Evolutionary conservation across 2,329 filamentous ascomycete genomes (phyloP).

Genomic region (Cladophialophora bantiana): DNA sequence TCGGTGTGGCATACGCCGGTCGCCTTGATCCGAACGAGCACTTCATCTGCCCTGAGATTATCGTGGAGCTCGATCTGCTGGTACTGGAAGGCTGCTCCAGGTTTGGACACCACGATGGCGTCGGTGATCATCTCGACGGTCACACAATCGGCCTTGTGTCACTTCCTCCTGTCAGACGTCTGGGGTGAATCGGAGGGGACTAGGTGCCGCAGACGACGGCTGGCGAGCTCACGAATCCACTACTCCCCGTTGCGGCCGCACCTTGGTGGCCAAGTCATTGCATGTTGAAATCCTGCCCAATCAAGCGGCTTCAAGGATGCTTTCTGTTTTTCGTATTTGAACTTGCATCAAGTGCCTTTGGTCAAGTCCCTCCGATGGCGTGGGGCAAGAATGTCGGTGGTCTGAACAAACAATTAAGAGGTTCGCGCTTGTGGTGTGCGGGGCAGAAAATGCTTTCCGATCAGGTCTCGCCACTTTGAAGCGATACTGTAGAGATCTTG

Average conservation of each 20-base stretch:
- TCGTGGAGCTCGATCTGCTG: conserved; percentile 69
- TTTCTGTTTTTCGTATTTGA: not conserved
- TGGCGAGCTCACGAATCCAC: not conserved
- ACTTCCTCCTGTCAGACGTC: too few species aligned
- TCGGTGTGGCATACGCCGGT: conserved; percentile 91
- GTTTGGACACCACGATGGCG: conserved; percentile 85
- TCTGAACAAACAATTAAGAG: too few species aligned
- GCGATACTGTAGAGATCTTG: too few species aligned
- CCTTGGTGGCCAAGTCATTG: not conserved
- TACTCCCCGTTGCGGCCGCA: not conserved
- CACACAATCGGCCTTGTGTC: too few species aligned
- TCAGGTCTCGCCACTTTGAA: too few species aligned
- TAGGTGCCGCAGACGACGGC: not conserved
- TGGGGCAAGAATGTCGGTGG: too few species aligned
- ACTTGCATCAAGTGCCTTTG: not conserved
- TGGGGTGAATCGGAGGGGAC: too few species aligned
- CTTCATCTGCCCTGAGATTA: conserved; percentile 81
- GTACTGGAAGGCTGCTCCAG: conserved; percentile 66
- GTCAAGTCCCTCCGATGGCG: too few species aligned
- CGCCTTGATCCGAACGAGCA: conserved; percentile 88
- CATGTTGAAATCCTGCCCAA: not conserved
- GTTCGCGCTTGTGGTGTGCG: too few species aligned
- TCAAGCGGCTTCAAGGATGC: not conserved
- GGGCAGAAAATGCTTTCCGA: too few species aligned
- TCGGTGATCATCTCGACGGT: conserved; percentile 30